A percentile compares a stretch with the other conserved stretches of the same genome.
phyloP scores from a whole-genome alignment of 2,329 filamentous ascomycete genomes.

The Dactylellina haptotyla region DNA sequence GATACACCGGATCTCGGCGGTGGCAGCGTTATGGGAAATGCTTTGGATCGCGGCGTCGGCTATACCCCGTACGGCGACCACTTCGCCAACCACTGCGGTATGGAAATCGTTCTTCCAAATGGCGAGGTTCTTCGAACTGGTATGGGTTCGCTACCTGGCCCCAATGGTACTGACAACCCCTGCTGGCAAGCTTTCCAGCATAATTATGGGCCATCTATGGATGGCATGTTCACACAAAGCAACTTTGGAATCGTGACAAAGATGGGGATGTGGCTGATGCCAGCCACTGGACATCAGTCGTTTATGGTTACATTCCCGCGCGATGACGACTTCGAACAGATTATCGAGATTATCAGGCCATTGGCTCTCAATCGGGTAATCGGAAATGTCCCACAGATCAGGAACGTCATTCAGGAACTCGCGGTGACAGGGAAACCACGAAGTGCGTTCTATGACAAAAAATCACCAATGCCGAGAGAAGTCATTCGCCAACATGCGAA shows the following conservation, averaged over 20 bases:
- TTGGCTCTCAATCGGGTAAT: constrained; percentile 62
- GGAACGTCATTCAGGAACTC: constrained; percentile 59
- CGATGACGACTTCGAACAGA: constrained; percentile 65
- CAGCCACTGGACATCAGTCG: constrained; percentile 64
- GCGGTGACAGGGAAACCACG: constrained; percentile 61
- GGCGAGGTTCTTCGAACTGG: constrained; percentile 64
- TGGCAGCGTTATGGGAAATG: constrained; percentile 65
- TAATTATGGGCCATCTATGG: constrained; percentile 62
- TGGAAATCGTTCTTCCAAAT: constrained; percentile 65
- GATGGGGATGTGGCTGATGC: constrained; percentile 69
- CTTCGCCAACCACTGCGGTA: constrained; percentile 62
- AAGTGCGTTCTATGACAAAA: constrained; percentile 58
- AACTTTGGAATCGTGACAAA: constrained; percentile 68
- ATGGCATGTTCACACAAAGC: constrained; percentile 67
- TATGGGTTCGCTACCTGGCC: constrained; percentile 64
- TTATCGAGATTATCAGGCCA: constrained; percentile 66
- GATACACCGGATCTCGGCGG: constrained; percentile 63
- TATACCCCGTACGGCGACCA: constrained; percentile 65
- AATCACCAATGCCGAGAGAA: constrained; percentile 59
- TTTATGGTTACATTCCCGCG: constrained; percentile 64
- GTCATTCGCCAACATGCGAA: constrained; percentile 58
- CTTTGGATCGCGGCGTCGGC: constrained; percentile 64
- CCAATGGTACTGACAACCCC: constrained; percentile 60
- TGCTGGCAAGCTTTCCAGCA: constrained; percentile 64
- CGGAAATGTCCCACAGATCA: constrained; percentile 58